Percentiles rank a stretch among this genome's conserved stretches.
These are phyloP conservation scores for Arabidopsis hybrid DNA, from an alignment of 441 rosid species.

Conservation along the genomic window DNA sequence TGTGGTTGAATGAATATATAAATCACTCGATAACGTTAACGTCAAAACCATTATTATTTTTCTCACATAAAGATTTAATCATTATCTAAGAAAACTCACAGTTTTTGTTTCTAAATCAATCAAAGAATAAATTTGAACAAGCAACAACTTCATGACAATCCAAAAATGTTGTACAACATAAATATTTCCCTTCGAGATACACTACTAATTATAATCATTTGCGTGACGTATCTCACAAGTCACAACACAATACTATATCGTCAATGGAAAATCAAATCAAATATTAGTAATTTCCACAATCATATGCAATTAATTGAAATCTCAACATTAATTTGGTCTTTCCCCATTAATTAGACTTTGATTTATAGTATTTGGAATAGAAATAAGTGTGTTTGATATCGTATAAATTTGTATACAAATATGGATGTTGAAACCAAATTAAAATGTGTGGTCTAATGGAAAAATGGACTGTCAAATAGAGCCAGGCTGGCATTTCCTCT, in stretches of 20 bases:
- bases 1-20: background rate
- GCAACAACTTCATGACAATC: background rate
- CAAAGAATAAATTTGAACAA: background rate
- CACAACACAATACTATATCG: background rate
- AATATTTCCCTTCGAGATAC: background rate
- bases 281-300: slow-evolving; percentile 28
- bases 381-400: background rate
- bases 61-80: background rate
- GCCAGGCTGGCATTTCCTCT: slow-evolving; percentile 44
- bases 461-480: slow-evolving; percentile 42
- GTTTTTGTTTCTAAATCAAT: background rate
- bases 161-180: background rate
- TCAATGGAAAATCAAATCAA: slow-evolving; percentile 18
- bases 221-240: background rate
- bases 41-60: background rate
- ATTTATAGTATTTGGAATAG: background rate
- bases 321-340: slow-evolving; percentile 10
- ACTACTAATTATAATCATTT: background rate
- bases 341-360: background rate
- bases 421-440: background rate
- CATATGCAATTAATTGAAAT: slow-evolving; percentile 32
- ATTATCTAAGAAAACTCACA: background rate
- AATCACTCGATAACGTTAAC: slow-evolving; percentile 12
- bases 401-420: background rate
- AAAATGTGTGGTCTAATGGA: slow-evolving; percentile 37